Base-by-base conservation (phyloP, 805 yeast species). In the Jamesozyma gamospora region DNA sequence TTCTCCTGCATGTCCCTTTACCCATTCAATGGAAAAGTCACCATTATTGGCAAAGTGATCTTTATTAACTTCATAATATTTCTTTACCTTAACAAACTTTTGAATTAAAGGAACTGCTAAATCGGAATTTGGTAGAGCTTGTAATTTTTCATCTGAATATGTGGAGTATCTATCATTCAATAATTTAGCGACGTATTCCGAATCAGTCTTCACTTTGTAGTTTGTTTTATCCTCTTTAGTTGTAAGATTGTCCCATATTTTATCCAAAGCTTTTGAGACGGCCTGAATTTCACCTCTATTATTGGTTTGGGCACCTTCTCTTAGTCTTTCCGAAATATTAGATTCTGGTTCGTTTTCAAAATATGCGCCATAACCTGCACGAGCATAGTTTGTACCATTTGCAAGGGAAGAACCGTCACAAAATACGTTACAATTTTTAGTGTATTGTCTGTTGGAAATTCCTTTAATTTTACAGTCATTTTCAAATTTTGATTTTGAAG, bases 231-330 rank as follows among this genome's bases (percentile, higher is more conserved):
- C 43, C 0, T 45, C 49, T 0, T 36, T 34, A n/a, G 40, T 35
- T 28, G 49, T 51, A 18, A 53, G 46, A 10, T 44, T 36, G 3
- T 51, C 47, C 40, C 68, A 55, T 14, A 79, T 66, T 6, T 52
- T 48, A 5, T 55, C 54, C 42, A 82, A 53, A 0, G 92, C 94
- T 27, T 65, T 66, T 4, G 62, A 53, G 15, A 82, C 68, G 0
- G 94, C 96, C 12, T 64, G 56, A 10, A 87, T 69, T 58, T 88
- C 96, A 1, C 94, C 92, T 31, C 84, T 62, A 47, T 83, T 87
- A 50, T 86, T 87, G 1, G 95, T 84, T 27, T 79, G 86, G 3
- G 51, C 52, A 3, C 55, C 57, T 2, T 65, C 68, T 2, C n/a
- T 32, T 19, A 85, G 63, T 0, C 79, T 74, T 4, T 66, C 74